Percentiles rank a stretch among this genome's conserved stretches.
Conservation (phyloP, 2,329 filamentous ascomycete species). For the Paramyrothecium roridum region DNA sequence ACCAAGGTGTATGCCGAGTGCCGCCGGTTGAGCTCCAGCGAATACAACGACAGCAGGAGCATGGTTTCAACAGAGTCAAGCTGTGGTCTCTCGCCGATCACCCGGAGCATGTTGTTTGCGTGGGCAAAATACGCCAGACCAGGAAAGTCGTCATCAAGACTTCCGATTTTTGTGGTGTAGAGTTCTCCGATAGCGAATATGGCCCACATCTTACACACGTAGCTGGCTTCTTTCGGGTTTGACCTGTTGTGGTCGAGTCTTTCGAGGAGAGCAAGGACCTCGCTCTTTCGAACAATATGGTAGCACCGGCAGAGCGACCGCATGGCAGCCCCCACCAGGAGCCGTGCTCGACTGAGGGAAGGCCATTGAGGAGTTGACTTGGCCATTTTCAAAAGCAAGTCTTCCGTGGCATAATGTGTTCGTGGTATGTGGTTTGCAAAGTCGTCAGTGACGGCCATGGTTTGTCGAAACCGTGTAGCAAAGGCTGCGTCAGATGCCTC, state of each 20-base stretch:
- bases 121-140: constrained; percentile 7
- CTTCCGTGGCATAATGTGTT: constrained; percentile 5
- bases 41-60: constrained; percentile 7
- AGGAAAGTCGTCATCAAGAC: constrained; percentile 1
- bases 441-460: background rate
- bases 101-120: constrained; percentile 3
- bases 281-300: constrained; percentile 6
- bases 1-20: constrained; percentile 8
- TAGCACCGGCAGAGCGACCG: constrained; percentile 5
- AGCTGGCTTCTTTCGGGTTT: background rate
- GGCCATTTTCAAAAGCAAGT: background rate
- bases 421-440: constrained; percentile 8
- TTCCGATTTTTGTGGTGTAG: background rate
- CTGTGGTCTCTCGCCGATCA: constrained; percentile 7
- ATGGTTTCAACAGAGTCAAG: constrained; percentile 6
- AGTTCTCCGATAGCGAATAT: constrained; percentile 7
- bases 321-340: constrained; percentile 4
- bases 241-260: background rate
- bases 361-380: background rate
- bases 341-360: background rate
- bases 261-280: constrained; percentile 1
- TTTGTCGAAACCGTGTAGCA: constrained; percentile 10
- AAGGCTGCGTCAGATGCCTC: constrained; percentile 11
- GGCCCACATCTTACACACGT: constrained; percentile 6
- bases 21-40: constrained; percentile 5